These are phyloP conservation scores for Datisca glomerata DNA, from an alignment of 306 rosid species.

Conservation along the genomic window DNA sequence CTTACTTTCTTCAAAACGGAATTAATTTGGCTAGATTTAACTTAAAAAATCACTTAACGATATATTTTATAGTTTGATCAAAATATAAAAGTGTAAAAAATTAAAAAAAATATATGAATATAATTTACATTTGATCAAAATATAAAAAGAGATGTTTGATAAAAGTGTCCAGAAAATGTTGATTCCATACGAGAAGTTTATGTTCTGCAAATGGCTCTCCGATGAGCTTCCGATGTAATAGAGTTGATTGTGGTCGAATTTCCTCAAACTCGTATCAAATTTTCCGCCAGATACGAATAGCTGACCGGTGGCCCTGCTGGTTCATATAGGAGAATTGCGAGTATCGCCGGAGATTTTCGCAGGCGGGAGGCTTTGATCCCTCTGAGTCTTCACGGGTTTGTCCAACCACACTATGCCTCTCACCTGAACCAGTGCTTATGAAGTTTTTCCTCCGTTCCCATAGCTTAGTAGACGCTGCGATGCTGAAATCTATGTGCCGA, in stretches of 20 bases:
- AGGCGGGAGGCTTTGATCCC: slow-evolving; percentile 30
- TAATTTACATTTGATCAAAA: too few species aligned
- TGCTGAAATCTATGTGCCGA: slow-evolving; percentile 68
- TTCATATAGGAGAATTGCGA: slow-evolving; percentile 45
- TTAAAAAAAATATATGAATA: too few species aligned
- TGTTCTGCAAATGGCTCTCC: slow-evolving; percentile 91
- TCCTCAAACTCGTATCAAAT: slow-evolving; percentile 48
- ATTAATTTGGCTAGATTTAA: too few species aligned
- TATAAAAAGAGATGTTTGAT: too few species aligned
- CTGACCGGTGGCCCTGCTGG: slow-evolving; percentile 87
- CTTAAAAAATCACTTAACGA: too few species aligned
- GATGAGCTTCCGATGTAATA: slow-evolving; percentile 84
- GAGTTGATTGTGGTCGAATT: slow-evolving; percentile 61
- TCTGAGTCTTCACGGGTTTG: slow-evolving; percentile 17
- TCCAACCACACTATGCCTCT: slow-evolving; percentile 87
- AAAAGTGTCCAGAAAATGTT: too few species aligned
- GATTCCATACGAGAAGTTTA: slow-evolving; percentile 80
- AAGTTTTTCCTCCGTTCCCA: slow-evolving; percentile 71
- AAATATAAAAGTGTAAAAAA: too few species aligned
- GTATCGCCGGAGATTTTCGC: slow-evolving; percentile 65
- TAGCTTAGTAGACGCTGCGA: slow-evolving; percentile 81
- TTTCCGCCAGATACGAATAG: slow-evolving; percentile 79
- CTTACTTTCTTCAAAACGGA: too few species aligned
- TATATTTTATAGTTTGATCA: too few species aligned
- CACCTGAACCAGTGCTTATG: slow-evolving; percentile 90